Conservation (phyloP, 768 basidiomycete genomes). For the Russula ochroleuca region DNA sequence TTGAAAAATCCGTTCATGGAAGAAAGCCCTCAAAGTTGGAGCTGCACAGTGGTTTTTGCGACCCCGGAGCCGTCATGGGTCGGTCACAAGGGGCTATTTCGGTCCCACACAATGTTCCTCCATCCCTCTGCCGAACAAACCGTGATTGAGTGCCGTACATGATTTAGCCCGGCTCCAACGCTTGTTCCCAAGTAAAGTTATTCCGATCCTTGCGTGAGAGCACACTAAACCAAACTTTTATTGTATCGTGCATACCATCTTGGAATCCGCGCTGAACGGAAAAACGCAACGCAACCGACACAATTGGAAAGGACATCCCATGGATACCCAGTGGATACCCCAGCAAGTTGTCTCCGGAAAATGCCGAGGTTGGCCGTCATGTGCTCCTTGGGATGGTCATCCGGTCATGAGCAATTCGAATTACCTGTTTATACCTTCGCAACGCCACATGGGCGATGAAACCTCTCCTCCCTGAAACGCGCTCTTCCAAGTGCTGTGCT, state of each 20-base stretch:
- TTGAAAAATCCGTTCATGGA: neutral
- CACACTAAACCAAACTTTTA: neutral
- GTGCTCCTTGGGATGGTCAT: constrained; percentile 1
- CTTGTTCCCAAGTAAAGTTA: neutral
- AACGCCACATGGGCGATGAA: neutral
- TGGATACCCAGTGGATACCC: no score
- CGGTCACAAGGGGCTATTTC: neutral
- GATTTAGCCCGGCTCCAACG: neutral
- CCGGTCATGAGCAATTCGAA: constrained; percentile 13
- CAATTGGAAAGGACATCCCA: neutral
- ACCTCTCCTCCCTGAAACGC: neutral
- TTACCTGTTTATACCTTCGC: neutral
- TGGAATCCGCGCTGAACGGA: neutral
- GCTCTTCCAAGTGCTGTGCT: neutral
- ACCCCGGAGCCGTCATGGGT: neutral
- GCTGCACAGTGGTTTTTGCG: neutral
- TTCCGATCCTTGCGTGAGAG: neutral
- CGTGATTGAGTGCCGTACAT: neutral
- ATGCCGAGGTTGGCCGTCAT: constrained; percentile 16
- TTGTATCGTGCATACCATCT: neutral
- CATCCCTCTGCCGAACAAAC: neutral
- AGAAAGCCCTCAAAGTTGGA: neutral
- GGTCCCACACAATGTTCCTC: neutral
- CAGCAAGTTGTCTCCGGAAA: neutral
- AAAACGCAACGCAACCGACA: neutral